Evolutionary conservation across 805 yeast genomes (phyloP).

Genomic region (Candida methanosorbosa): DNA sequence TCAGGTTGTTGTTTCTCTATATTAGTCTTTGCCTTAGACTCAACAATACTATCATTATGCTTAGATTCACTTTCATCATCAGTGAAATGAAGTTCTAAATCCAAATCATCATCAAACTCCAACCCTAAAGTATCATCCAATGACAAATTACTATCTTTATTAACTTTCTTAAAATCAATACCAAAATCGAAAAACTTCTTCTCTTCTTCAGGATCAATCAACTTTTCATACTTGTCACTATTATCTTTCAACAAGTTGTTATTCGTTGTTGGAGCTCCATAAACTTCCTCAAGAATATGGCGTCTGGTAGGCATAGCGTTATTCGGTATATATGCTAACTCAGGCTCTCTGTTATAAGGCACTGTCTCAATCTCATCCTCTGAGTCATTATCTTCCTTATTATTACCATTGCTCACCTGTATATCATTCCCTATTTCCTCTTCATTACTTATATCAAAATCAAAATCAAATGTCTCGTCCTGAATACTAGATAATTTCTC

Average conservation of each 20-base stretch:
- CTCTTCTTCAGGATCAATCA: slow-evolving; percentile 11
- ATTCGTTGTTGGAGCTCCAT: slow-evolving; percentile 11
- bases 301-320: slow-evolving; percentile 31
- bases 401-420: slow-evolving; percentile 6
- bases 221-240: slow-evolving; percentile 11
- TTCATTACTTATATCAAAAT: slow-evolving; percentile 1
- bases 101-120: background rate
- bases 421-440: slow-evolving; percentile 1
- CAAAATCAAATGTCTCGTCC: background rate
- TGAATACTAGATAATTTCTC: background rate
- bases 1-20: background rate
- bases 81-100: background rate
- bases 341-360: slow-evolving; percentile 29
- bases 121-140: background rate
- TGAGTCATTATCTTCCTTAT: slow-evolving; percentile 8
- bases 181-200: slow-evolving; percentile 5
- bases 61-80: background rate
- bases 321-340: slow-evolving; percentile 34
- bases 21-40: too few relatives aligned
- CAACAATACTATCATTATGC: too few relatives aligned
- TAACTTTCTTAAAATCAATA: background rate
- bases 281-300: slow-evolving; percentile 21
- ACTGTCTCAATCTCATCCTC: slow-evolving; percentile 39
- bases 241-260: slow-evolving; percentile 1
- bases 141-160: too few relatives aligned